A percentile compares a stretch with the other conserved stretches of the same genome.
Evolutionary conservation across 352 stramenopile genomes (phyloP).

Genomic region (Phytophthora capsici): DNA sequence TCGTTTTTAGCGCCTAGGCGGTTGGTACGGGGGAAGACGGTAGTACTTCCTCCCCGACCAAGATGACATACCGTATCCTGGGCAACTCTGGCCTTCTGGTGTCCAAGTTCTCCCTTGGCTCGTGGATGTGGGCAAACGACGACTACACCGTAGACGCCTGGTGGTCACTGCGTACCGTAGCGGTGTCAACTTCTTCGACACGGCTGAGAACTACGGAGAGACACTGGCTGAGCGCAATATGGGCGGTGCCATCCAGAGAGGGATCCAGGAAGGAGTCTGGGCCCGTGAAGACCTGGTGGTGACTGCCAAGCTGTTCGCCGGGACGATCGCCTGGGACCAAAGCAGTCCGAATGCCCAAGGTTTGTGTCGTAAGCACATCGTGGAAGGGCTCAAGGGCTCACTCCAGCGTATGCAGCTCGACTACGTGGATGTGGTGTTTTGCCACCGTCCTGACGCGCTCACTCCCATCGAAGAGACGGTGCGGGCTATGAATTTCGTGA

Average conservation of each 20-base stretch:
- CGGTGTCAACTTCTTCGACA: conserved; percentile 28
- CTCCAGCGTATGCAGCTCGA: conserved; percentile 24
- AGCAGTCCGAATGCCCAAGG: conserved; percentile 14
- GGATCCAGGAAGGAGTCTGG: conserved; percentile 5
- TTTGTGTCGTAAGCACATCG: conserved; percentile 24
- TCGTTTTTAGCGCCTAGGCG: no score
- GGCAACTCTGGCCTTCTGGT: no score
- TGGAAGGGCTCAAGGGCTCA: conserved; percentile 28
- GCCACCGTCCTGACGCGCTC: conserved; percentile 36
- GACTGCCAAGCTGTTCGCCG: conserved; percentile 45
- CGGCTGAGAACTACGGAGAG: conserved; percentile 5
- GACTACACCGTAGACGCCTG: no score
- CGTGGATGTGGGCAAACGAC: no score
- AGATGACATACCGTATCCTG: no score
- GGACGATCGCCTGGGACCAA: not conserved
- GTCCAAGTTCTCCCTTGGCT: no score
- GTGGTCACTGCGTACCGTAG: not conserved
- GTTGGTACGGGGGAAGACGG: no score
- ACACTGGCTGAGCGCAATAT: not conserved
- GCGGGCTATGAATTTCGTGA: conserved; percentile 13
- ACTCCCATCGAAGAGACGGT: conserved; percentile 38
- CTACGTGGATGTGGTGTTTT: conserved; percentile 46
- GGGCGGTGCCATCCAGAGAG: conserved; percentile 8
- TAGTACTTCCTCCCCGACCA: no score
- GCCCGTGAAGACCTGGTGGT: conserved; percentile 27